These are phyloP conservation scores for Podaxis sp. DNA, from an alignment of 768 basidiomycete genomes.

Conservation along the genomic window DNA sequence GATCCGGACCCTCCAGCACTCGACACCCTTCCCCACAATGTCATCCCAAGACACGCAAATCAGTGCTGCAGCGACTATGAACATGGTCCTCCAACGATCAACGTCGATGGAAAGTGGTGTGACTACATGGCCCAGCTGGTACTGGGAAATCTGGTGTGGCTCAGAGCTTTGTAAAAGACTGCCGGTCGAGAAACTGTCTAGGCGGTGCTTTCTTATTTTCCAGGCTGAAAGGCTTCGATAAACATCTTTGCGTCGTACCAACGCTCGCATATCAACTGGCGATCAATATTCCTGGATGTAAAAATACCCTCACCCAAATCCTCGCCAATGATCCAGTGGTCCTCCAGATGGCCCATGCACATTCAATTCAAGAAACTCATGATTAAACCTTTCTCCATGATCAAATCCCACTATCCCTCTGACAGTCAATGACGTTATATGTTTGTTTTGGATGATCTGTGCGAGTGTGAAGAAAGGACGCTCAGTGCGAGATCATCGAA, in stretches of 20 bases:
- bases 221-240: not conserved
- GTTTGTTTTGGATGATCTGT: not conserved
- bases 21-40: not conserved
- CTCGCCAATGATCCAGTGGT: not conserved
- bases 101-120: not conserved
- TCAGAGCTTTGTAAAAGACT: not conserved
- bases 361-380: not conserved
- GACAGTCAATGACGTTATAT: not conserved
- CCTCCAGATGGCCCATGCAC: not conserved
- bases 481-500: not conserved
- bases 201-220: not conserved
- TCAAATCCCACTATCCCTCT: not conserved
- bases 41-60: not conserved
- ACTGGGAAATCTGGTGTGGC: not conserved
- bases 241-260: not conserved
- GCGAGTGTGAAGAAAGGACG: not conserved
- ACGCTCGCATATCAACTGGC: not conserved
- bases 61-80: not conserved
- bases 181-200: not conserved
- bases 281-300: not conserved
- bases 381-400: not conserved
- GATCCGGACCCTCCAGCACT: not conserved
- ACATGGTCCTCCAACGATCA: not conserved
- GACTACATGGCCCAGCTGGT: not conserved
- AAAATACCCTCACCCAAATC: not conserved